Conservation (phyloP, 371 early-diverging fungal genomes). For the Coemansia sp. region DNA sequence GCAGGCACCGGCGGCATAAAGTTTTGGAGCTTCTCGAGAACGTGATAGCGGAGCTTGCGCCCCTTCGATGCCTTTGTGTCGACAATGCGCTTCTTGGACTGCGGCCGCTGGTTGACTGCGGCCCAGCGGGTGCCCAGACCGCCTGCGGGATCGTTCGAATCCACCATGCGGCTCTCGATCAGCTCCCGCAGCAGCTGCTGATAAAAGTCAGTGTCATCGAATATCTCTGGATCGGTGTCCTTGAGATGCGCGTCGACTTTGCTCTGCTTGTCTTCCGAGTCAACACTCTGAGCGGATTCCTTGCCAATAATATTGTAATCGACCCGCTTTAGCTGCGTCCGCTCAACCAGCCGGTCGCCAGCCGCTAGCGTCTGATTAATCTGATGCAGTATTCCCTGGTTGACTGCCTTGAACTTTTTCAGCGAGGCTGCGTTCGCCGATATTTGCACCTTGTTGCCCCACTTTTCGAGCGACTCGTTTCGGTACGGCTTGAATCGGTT, state of each 20-base stretch:
- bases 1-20: slow-evolving; percentile 92
- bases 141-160: slow-evolving; percentile 77
- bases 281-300: slow-evolving; percentile 18
- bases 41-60: slow-evolving; percentile 84
- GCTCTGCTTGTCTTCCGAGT: slow-evolving; percentile 13
- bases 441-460: slow-evolving; percentile 85
- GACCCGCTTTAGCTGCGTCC: slow-evolving; percentile 79
- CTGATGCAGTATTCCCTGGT: slow-evolving; percentile 81
- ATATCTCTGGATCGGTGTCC: slow-evolving; percentile 80
- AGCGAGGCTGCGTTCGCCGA: slow-evolving; percentile 68
- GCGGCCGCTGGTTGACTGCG: slow-evolving; percentile 62
- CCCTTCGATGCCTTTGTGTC: slow-evolving; percentile 92
- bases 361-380: slow-evolving; percentile 71
- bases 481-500: slow-evolving; percentile 70
- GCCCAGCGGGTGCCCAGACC: slow-evolving; percentile 78
- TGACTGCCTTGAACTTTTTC: slow-evolving; percentile 93
- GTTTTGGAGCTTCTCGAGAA: slow-evolving; percentile 90
- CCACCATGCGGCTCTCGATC: slow-evolving; percentile 88
- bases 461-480: slow-evolving; percentile 85
- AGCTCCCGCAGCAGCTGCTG: slow-evolving; percentile 88
- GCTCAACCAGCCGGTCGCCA: slow-evolving; percentile 74
- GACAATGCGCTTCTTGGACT: slow-evolving; percentile 65
- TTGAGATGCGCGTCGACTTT: slow-evolving; percentile 64
- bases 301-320: slow-evolving; percentile 59
- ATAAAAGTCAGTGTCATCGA: slow-evolving; percentile 95